Conservation (phyloP, 2,329 filamentous ascomycete species). For the Aspergillus flavus region DNA sequence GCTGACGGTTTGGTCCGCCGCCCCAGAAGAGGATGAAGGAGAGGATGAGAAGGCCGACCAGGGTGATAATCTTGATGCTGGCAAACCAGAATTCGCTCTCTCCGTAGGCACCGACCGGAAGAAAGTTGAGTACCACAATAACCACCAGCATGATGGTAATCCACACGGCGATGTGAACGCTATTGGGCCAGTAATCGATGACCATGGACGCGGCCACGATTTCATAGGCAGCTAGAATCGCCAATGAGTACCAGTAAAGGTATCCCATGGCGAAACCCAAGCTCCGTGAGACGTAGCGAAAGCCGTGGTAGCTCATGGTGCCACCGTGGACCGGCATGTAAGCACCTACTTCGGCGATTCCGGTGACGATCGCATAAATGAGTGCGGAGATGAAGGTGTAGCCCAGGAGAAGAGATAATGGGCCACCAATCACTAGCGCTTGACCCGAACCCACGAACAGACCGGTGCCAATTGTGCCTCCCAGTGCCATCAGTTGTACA, state of each 20-base stretch:
- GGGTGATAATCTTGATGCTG: constrained; percentile 54
- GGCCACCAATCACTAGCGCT: constrained; percentile 55
- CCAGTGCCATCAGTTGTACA: constrained; percentile 54
- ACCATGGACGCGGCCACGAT: constrained; percentile 68
- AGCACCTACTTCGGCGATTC: constrained; percentile 44
- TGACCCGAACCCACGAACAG: constrained; percentile 58
- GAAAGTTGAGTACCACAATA: constrained; percentile 53
- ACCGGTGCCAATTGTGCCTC: constrained; percentile 60
- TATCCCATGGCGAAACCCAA: constrained; percentile 48
- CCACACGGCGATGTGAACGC: constrained; percentile 50
- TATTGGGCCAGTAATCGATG: constrained; percentile 62
- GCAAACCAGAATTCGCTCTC: constrained; percentile 60
- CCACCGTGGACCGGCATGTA: constrained; percentile 49
- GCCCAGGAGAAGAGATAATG: constrained; percentile 55
- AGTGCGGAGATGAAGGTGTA: constrained; percentile 54
- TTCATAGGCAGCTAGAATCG: constrained; percentile 57
- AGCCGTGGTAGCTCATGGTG: constrained; percentile 48
- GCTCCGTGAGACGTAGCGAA: constrained; percentile 46
- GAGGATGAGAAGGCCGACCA: constrained; percentile 55
- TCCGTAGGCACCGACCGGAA: constrained; percentile 55
- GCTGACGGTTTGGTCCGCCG: constrained; percentile 55
- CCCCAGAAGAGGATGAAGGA: constrained; percentile 60
- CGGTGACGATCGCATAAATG: constrained; percentile 52
- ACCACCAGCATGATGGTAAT: constrained; percentile 63
- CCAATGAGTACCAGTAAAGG: constrained; percentile 52